Percentiles rank a stretch among this genome's conserved stretches.
These are phyloP conservation scores for Lachancea dasiensis DNA, from an alignment of 805 yeast genomes.

Conservation along the genomic window DNA sequence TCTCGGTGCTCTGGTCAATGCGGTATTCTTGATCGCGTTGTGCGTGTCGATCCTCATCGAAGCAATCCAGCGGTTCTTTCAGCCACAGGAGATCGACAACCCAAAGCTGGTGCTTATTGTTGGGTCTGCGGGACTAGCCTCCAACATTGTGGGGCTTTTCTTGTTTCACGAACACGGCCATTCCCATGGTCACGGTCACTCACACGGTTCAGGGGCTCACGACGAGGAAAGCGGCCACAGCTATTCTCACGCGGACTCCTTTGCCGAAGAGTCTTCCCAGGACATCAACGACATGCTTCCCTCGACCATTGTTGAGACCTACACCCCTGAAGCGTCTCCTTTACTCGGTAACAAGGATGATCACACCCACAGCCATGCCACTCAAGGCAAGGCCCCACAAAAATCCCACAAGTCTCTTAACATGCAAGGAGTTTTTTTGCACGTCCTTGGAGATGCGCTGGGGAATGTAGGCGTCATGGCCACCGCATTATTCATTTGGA, in stretches of 20 bases:
- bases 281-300: slow-evolving; percentile 24
- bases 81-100: slow-evolving; percentile 70
- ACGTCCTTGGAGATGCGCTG: slow-evolving; percentile 92
- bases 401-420: slow-evolving; percentile 61
- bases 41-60: slow-evolving; percentile 90
- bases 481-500: slow-evolving; percentile 91
- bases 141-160: slow-evolving; percentile 77
- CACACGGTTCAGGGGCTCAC: slow-evolving; percentile 12
- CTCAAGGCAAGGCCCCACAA: slow-evolving; percentile 2
- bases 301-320: slow-evolving; percentile 22
- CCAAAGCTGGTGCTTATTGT: slow-evolving; percentile 80
- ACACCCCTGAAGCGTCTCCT: slow-evolving; percentile 36
- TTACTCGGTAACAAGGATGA: slow-evolving; percentile 12
- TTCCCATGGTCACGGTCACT: slow-evolving; percentile 33
- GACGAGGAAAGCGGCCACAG: slow-evolving; percentile 12
- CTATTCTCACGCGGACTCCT: slow-evolving; percentile 24
- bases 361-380: slow-evolving; percentile 3
- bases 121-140: slow-evolving; percentile 74
- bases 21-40: slow-evolving; percentile 85
- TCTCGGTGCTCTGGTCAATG: slow-evolving; percentile 89
- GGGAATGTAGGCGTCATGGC: slow-evolving; percentile 91
- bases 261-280: slow-evolving; percentile 14
- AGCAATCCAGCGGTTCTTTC: slow-evolving; percentile 82
- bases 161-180: slow-evolving; percentile 87
- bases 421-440: slow-evolving; percentile 95